Base-by-base conservation (phyloP, 2,329 filamentous ascomycete genomes). In the Talaromyces marneffei region DNA sequence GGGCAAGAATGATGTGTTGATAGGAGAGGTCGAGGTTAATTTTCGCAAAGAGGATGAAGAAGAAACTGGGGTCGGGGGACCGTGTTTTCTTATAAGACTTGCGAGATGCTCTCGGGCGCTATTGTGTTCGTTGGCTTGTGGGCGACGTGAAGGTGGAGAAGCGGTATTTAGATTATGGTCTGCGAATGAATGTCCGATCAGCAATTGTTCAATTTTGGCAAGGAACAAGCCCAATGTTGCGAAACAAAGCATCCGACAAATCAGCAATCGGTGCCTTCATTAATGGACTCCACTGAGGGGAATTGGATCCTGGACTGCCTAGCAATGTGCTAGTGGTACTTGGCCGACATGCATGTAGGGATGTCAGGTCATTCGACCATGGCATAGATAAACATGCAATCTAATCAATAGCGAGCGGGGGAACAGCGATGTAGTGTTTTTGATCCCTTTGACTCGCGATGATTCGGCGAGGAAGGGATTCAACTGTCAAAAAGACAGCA, bases 51-150 rank as follows among this genome's bases (percentile, higher is more conserved):
- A 75, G 3, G 74, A 76, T n/a, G 61, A 55, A 48, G 75, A 65
- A 23, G 72, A 75, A 37, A 75, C 70, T 40, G 71, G 72, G 60
- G 73, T 74, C 67, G 73, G 73, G 68, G 72, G 71, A 55, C 72
- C 72, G 72, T 74, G 72, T 65, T 70, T 73, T 62, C 68, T 67
- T 64, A 75, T 73, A 64, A 76, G 62, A 66, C 65, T 71, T 62
- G 74, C 72, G n/a, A 74, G 66, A 64, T 74, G 72, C 63, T 74
- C 70, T 62, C 69, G 69, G 63, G 72, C 67, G 33, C 64, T 58
- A 25, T 71, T 66, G 40, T 62, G 65, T n/a, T 65, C 69, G 66
- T 63, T 66, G 64, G 66, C 69, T 54, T 66, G 66, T 1, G 33
- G 35, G 60, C 71, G 66, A 52, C 64, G 66, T 29, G 68, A 64